These are phyloP conservation scores for Cordyceps pruinosa DNA, from an alignment of 2,329 filamentous ascomycete genomes.

Conservation along the genomic window DNA sequence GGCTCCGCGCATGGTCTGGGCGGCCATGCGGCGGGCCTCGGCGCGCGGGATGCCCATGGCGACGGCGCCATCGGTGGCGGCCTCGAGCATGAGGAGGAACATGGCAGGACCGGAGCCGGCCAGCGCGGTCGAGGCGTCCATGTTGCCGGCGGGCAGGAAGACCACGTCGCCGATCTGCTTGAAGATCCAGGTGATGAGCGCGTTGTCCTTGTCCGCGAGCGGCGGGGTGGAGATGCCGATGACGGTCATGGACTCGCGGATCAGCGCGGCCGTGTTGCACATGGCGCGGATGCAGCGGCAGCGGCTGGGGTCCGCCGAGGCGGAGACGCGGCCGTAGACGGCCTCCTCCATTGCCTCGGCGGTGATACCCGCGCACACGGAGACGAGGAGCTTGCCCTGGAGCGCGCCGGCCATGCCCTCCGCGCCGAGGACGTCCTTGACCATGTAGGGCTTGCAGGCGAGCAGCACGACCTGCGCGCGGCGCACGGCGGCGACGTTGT, in stretches of 20 bases:
- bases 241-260: constrained; percentile 77
- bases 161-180: constrained; percentile 64
- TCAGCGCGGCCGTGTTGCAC: constrained; percentile 75
- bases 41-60: constrained; percentile 69
- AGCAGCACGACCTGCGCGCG: constrained; percentile 69
- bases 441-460: constrained; percentile 73
- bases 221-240: constrained; percentile 58
- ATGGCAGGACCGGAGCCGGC: constrained; percentile 72
- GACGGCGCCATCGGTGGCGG: constrained; percentile 68
- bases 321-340: constrained; percentile 50
- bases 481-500: constrained; percentile 61
- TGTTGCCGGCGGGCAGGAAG: constrained; percentile 56
- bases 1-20: constrained; percentile 70
- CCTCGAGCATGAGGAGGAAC: constrained; percentile 68
- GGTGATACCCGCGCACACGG: constrained; percentile 71
- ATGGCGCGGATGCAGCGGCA: constrained; percentile 70
- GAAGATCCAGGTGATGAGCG: constrained; percentile 70
- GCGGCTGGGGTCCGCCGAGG: constrained; percentile 38
- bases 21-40: constrained; percentile 70
- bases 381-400: constrained; percentile 72
- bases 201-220: constrained; percentile 44
- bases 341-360: constrained; percentile 59
- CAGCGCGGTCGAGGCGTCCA: constrained; percentile 68
- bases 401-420: constrained; percentile 66
- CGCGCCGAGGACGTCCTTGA: constrained; percentile 58